Conservation (phyloP, 2,329 filamentous ascomycete species). For the Monosporascus sp. region DNA sequence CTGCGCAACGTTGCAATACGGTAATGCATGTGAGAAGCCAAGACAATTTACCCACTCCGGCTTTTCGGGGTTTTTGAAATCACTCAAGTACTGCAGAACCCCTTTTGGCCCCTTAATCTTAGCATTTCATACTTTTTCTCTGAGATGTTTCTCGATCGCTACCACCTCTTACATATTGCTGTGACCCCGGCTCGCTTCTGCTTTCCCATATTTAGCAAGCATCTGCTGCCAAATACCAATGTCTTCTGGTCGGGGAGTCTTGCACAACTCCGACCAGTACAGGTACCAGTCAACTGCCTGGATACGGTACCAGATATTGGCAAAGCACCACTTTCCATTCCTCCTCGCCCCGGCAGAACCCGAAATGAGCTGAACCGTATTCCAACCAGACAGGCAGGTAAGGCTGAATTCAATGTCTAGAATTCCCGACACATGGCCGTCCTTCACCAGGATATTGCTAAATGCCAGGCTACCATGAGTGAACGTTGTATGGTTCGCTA, state of each 20-base stretch:
- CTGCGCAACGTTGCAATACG: not conserved
- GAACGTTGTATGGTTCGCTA: constrained; percentile 1
- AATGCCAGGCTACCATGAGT: constrained; percentile 1
- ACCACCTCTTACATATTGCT: no score
- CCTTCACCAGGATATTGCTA: constrained; percentile 3
- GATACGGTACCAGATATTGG: not conserved
- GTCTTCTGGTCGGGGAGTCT: not conserved
- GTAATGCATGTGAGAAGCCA: not conserved
- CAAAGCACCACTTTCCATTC: constrained; percentile 3
- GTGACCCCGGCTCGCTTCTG: no score
- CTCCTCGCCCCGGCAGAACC: not conserved
- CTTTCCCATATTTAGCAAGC: not conserved
- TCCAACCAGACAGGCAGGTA: constrained; percentile 4
- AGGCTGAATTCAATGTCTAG: constrained; percentile 2
- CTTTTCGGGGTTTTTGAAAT: not conserved
- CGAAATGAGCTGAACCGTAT: not conserved
- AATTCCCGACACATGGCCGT: constrained; percentile 1
- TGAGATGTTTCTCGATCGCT: no score
- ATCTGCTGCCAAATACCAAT: not conserved
- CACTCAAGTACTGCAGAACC: no score
- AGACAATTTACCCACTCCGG: not conserved
- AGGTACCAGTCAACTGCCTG: not conserved
- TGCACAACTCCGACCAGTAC: not conserved
- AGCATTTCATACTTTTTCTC: not conserved
- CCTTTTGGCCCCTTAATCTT: not conserved